Conservation (phyloP, 2,329 filamentous ascomycete species). For the Leptosphaerulina australis region DNA sequence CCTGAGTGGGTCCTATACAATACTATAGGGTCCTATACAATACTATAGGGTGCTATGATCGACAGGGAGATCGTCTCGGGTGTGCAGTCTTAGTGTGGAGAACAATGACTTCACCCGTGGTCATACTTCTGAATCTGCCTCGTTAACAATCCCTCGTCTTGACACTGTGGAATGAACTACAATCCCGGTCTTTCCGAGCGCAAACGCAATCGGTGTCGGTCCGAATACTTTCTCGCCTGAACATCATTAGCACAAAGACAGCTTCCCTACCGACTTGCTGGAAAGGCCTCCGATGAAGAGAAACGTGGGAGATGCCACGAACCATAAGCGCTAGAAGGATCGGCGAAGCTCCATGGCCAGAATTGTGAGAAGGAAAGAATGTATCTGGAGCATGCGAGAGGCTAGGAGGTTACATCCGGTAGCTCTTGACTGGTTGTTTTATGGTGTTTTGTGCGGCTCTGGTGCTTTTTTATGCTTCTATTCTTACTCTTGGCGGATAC, state of each 20-base stretch:
- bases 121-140: background rate
- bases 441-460: constrained; percentile 3
- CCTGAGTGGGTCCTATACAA: too few species aligned
- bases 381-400: background rate
- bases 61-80: constrained; percentile 9
- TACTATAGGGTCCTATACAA: background rate
- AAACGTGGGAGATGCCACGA: background rate
- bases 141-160: background rate
- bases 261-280: background rate
- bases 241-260: background rate
- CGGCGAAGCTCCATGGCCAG: background rate
- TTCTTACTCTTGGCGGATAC: constrained; percentile 3
- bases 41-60: constrained; percentile 4
- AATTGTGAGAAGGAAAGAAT: background rate
- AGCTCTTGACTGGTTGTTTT: background rate
- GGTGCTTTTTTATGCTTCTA: background rate
- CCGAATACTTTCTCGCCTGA: background rate
- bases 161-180: background rate
- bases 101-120: background rate
- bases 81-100: background rate
- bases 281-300: constrained; percentile 3
- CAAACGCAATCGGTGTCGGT: background rate
- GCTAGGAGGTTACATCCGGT: constrained; percentile 4
- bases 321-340: constrained; percentile 5
- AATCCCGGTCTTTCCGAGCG: background rate